Conservation (phyloP, 2,329 filamentous ascomycete species). For the Magnaporthiopsis rhizophila region DNA sequence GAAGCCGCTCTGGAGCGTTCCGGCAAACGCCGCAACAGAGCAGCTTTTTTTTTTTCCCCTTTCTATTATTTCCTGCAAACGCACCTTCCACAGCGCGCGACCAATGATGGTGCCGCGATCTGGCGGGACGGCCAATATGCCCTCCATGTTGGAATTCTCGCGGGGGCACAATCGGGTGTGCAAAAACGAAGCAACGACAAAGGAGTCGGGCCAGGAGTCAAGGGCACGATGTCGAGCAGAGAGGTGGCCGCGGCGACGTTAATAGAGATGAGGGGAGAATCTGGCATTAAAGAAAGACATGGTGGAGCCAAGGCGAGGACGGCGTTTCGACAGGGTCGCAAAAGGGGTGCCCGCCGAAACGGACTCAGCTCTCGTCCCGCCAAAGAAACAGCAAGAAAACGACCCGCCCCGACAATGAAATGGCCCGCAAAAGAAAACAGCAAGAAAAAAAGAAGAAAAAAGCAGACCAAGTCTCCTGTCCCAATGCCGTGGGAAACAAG, state of each 20-base stretch:
- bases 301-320: not conserved
- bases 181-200: not conserved
- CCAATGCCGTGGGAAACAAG: no score
- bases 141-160: slow-evolving; percentile 33
- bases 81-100: slow-evolving; percentile 45
- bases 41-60: not conserved
- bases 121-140: slow-evolving; percentile 39
- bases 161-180: not conserved
- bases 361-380: not conserved
- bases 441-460: not conserved
- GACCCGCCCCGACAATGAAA: not conserved
- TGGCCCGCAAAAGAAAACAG: not conserved
- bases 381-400: not conserved
- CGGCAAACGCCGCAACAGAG: not conserved
- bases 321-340: not conserved
- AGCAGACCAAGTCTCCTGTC: not conserved
- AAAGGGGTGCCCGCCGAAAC: not conserved
- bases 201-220: not conserved
- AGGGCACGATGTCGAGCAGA: not conserved
- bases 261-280: not conserved
- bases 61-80: slow-evolving; percentile 2
- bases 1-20: not conserved
- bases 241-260: not conserved
- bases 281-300: slow-evolving; percentile 4
- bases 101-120: slow-evolving; percentile 45